Base-by-base conservation (phyloP, 129 eudicot species). In the Flaveria ramosissima region DNA sequence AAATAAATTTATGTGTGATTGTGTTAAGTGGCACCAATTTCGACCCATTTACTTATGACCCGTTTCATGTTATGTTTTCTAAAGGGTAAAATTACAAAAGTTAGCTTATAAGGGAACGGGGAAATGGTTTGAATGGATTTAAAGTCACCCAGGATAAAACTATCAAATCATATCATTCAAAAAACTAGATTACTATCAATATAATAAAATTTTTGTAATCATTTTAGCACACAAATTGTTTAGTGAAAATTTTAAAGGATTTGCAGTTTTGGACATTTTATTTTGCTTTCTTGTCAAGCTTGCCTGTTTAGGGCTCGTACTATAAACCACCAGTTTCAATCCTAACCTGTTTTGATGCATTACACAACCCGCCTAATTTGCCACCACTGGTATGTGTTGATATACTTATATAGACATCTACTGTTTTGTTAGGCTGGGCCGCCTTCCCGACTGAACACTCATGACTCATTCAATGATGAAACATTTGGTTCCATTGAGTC, bases 401-500 rank as follows among this genome's bases (percentile, higher is more conserved):
- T 72, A 20, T 45, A 36, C n/a, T 70, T 76, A 15, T 76, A 52
- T 46, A 3, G 20, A 42, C 66, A 59, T 63, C 43, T 52, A 32
- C 30, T 75, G 24, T 75, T 60, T 78, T 80, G 50, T 84, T 87
- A 95, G 99, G 97, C 96, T 55, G 83, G 68, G 62, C 94, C 96
- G 46, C 85, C 86, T 52, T 60, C 86, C 20, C 86, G 97, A 3
- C 86, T 83, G 73, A 92, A 88, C 70, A 83, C 90, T 9, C 84
- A 73, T 2, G 99, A 94, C 80, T 80, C 99, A 13, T 85, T 81
- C 64, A 88, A 95, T 81, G 99, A 95, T 74, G 99, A 95, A 73
- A 95, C 99, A 23, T 95, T 95, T 88, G 99, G 99, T 80, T 89
- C 97, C 52, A 56, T 77, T 43, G 99, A 89, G 82, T 60, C 24